Evolutionary conservation across 2,329 filamentous ascomycete species (phyloP).

Genomic region (Pyrenophora teres): DNA sequence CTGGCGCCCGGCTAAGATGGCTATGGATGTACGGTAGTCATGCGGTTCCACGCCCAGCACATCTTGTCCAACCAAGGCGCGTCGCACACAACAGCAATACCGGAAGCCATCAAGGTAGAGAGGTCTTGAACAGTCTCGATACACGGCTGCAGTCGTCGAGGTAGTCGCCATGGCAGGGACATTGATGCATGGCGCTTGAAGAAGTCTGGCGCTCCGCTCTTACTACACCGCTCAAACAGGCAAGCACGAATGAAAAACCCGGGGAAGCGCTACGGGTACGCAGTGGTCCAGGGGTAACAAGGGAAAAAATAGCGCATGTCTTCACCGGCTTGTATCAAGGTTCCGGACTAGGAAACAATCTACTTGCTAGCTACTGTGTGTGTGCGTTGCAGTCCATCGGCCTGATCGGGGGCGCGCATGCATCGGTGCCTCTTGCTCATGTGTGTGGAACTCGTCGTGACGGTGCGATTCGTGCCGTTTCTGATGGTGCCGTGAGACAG

Average conservation of each 20-base stretch:
- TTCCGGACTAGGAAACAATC: slow-evolving; percentile 31
- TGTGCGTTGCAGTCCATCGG: slow-evolving; percentile 26
- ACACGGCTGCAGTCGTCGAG: slow-evolving; percentile 12
- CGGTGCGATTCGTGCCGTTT: slow-evolving; percentile 35
- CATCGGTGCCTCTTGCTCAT: slow-evolving; percentile 32
- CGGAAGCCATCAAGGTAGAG: slow-evolving; percentile 9
- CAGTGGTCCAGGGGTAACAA: slow-evolving; percentile 16
- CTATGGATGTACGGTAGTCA: slow-evolving; percentile 11
- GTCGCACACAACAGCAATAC: slow-evolving; percentile 14
- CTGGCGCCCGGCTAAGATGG: slow-evolving; percentile 7
- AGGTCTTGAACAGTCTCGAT: not conserved
- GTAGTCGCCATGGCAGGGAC: slow-evolving; percentile 20
- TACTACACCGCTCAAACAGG: slow-evolving; percentile 28
- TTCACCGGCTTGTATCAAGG: slow-evolving; percentile 26
- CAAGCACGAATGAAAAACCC: slow-evolving; percentile 25
- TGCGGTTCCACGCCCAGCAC: slow-evolving; percentile 12
- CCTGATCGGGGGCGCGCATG: slow-evolving; percentile 43
- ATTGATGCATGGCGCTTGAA: slow-evolving; percentile 29
- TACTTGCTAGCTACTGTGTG: slow-evolving; percentile 28
- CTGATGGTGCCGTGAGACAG: slow-evolving; percentile 39
- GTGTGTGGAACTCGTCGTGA: slow-evolving; percentile 35
- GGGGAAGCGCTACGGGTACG: slow-evolving; percentile 22
- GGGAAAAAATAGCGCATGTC: slow-evolving; percentile 28
- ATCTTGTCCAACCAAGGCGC: slow-evolving; percentile 9
- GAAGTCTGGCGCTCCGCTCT: slow-evolving; percentile 23